These are phyloP conservation scores for Paramyrothecium sp. DNA, from an alignment of 2,329 filamentous ascomycete genomes.

Conservation along the genomic window DNA sequence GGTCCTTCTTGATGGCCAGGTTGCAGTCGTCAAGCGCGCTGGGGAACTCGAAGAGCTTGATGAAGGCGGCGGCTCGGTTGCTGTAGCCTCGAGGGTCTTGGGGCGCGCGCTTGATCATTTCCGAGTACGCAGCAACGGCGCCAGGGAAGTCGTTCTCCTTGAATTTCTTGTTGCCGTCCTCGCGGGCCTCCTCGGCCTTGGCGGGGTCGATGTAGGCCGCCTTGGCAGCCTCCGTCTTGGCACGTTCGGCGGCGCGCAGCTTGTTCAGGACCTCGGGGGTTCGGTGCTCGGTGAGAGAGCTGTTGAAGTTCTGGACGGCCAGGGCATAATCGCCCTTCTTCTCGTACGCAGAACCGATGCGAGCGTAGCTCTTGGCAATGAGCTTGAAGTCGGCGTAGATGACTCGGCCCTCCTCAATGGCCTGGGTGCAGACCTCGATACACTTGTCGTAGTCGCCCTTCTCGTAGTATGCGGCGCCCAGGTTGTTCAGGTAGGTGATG, in stretches of 20 bases:
- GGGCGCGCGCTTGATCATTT: constrained; percentile 96
- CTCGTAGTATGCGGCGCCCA: constrained; percentile 91
- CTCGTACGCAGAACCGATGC: constrained; percentile 92
- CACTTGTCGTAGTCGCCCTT: constrained; percentile 90
- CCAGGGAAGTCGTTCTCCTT: constrained; percentile 95
- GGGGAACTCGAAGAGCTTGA: constrained; percentile 96
- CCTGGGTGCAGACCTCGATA: constrained; percentile 84
- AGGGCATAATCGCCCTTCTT: constrained; percentile 76
- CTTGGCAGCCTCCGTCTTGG: constrained; percentile 73
- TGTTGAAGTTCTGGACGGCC: constrained; percentile 88
- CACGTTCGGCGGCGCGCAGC: constrained; percentile 86
- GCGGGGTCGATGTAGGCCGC: constrained; percentile 82
- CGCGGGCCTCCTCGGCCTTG: constrained; percentile 93
- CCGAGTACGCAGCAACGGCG: constrained; percentile 88
- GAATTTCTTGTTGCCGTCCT: constrained; percentile 94
- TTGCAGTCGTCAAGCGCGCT: constrained; percentile 71
- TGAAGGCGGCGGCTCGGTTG: constrained; percentile 94
- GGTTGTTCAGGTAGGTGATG: constrained; percentile 96
- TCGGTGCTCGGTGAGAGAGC: constrained; percentile 92
- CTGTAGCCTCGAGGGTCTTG: constrained; percentile 92
- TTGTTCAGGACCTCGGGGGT: constrained; percentile 92
- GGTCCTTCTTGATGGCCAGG: constrained; percentile 58
- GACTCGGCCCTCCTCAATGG: constrained; percentile 84
- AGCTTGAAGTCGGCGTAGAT: constrained; percentile 96
- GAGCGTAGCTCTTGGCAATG: constrained; percentile 96